These are phyloP conservation scores for Pueraria montana DNA, from an alignment of 306 rosid species.

Conservation along the genomic window DNA sequence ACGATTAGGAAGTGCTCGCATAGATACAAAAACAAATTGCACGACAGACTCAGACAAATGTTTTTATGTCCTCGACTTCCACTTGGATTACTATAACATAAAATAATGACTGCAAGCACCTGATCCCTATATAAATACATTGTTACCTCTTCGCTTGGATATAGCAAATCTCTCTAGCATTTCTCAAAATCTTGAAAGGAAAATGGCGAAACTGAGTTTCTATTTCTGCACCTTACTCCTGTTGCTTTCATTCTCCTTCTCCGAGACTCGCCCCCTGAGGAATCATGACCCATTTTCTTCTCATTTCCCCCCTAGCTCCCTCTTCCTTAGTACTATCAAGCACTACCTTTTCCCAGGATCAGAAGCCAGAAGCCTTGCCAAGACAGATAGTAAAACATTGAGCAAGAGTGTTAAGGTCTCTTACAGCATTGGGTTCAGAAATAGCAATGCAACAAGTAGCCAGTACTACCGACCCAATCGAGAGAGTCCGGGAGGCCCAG, in stretches of 20 bases:
- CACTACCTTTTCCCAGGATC: constrained; percentile 44
- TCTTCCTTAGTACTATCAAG: constrained; percentile 38
- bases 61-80: constrained; percentile 54
- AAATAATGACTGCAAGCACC: constrained; percentile 3
- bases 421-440: constrained; percentile 43
- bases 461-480: constrained; percentile 34
- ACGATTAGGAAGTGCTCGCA: constrained; percentile 54
- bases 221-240: constrained; percentile 49
- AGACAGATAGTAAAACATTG: neutral
- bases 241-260: constrained; percentile 38
- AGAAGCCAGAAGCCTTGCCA: constrained; percentile 29
- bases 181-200: constrained; percentile 34
- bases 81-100: constrained; percentile 45
- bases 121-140: constrained; percentile 39
- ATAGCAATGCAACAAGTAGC: constrained; percentile 36
- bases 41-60: constrained; percentile 35
- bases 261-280: constrained; percentile 47
- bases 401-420: constrained; percentile 33
- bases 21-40: constrained; percentile 48
- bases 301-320: constrained; percentile 29
- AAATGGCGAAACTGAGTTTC: constrained; percentile 51
- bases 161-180: constrained; percentile 40
- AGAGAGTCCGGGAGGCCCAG: constrained; percentile 63
- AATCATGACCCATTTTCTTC: constrained; percentile 36
- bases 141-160: constrained; percentile 16